Base-by-base conservation (phyloP, 192 early-diverging fungal species). In the Anaeromyces robustus region DNA sequence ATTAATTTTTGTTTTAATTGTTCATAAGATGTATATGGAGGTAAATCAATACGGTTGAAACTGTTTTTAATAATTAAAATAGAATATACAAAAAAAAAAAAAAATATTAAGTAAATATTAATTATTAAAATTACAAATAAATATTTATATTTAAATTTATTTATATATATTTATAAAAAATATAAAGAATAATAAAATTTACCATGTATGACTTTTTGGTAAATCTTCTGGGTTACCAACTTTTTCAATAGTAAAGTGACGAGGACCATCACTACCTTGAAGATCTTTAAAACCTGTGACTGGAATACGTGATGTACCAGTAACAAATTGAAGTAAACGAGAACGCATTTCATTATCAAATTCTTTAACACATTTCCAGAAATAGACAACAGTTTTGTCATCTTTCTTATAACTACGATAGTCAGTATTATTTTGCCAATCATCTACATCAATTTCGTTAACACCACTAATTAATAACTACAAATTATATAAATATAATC, bases 381-480 rank as follows among this genome's bases (percentile, higher is more conserved):
- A 98, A 93, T 93, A 95, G 85, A 94, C 93, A 80, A 97, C 90
- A 12, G 96, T 93, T 82, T 96, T 94, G 86, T 99, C 97, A 30
- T 94, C 92, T 85, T 99, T 96, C n/a, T 93, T 95, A 89, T 96
- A 99, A 28, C 96, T 96, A 81, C 97, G 86, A 82, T 99, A 99
- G 84, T 99, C 96, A 2, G 96, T 99, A 83, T 98, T 90, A 87
- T 98, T 99, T 90, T 95, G 96, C 97, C 97, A 99, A 87, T 99
- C 97, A 68, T 97, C 96, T 12, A 96, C 88, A 86, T 99, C 96
- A 80, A 99, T 95, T 80, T 99, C 96, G 32, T 93, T 93, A 82
- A 99, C 92, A 80, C 97, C 97, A 29, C 97, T 96, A 87, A 99
- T 97, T 30, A 99, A 89, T 77, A 99, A 87, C 93, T 81, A 39